phyloP scores from a whole-genome alignment of 768 basidiomycete species.

The Scleroderma bovista region DNA sequence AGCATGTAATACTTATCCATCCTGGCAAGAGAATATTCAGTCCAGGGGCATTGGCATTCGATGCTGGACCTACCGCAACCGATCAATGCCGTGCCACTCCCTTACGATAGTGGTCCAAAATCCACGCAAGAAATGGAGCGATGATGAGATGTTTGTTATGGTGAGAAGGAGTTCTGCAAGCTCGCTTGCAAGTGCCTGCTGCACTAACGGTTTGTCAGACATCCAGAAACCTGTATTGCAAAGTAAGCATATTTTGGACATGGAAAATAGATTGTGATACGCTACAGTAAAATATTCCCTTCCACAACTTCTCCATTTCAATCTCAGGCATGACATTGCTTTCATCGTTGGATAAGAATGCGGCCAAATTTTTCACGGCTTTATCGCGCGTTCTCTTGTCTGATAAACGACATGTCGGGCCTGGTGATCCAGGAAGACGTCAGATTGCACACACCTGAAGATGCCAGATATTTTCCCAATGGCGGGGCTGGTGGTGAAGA shows the following conservation, averaged over 20 bases:
- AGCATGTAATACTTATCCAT: conserved; percentile 99
- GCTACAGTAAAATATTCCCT: conserved; percentile 93
- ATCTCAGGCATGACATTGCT: conserved; percentile 54
- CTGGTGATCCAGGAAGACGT: background rate
- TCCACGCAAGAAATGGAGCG: conserved; percentile 74
- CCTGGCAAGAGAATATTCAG: conserved; percentile 36
- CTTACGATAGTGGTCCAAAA: conserved; percentile 90
- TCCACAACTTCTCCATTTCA: conserved; percentile 94
- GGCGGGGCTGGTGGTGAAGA: conserved; percentile 46
- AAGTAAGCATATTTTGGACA: conserved; percentile 1
- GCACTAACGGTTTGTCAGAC: conserved; percentile 97
- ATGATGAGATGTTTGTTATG: conserved; percentile 50
- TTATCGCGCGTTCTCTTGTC: conserved; percentile 92
- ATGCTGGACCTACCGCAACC: conserved; percentile 58
- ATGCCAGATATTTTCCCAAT: conserved; percentile 86
- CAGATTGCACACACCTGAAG: conserved; percentile 58
- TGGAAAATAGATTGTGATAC: conserved; percentile 16
- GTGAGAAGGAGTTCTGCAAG: conserved; percentile 76
- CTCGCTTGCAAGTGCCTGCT: conserved; percentile 84
- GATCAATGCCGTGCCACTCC: conserved; percentile 93
- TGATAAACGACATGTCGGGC: conserved; percentile 20
- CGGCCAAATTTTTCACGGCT: conserved; percentile 73
- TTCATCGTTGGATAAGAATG: conserved; percentile 68
- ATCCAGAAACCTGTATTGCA: conserved; percentile 86
- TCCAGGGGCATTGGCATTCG: background rate